Evolutionary conservation across 148 eudicot genomes (phyloP).

Genomic region (Fagopyrum homotropicum): DNA sequence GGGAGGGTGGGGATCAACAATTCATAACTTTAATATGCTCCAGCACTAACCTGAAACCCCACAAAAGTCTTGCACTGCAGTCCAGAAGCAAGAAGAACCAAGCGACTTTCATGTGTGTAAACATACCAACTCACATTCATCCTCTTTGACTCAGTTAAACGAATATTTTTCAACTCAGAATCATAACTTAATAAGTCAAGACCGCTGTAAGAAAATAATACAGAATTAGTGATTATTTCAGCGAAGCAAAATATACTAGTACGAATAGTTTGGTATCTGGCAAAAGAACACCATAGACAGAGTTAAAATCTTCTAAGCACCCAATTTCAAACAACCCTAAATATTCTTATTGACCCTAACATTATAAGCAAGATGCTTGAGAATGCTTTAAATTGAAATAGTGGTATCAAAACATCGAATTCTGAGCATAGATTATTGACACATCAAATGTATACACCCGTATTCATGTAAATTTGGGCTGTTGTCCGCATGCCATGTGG

Average conservation of each 20-base stretch:
- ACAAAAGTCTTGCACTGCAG: slow-evolving; percentile 87
- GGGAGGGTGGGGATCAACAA: not conserved
- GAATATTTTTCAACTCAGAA: slow-evolving; percentile 49
- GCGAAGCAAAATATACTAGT: not conserved
- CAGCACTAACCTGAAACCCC: slow-evolving; percentile 71
- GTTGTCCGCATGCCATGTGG: no score
- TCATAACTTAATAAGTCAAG: slow-evolving; percentile 60
- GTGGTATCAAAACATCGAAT: not conserved
- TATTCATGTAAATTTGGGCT: no score
- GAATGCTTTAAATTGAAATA: not conserved
- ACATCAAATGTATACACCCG: no score
- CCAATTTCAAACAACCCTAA: not conserved
- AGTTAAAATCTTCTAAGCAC: not conserved
- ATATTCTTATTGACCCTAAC: not conserved
- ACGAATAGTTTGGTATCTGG: not conserved
- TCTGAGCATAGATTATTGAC: not conserved
- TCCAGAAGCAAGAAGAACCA: slow-evolving; percentile 96
- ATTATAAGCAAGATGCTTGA: not conserved
- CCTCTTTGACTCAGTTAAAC: slow-evolving; percentile 67
- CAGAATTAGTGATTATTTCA: not conserved
- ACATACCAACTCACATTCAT: slow-evolving; percentile 75
- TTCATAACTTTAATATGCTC: not conserved
- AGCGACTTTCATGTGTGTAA: slow-evolving; percentile 97
- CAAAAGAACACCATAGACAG: not conserved
- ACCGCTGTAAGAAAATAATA: slow-evolving; percentile 53